Percentiles rank a stretch among this genome's conserved stretches.
Evolutionary conservation across 2,329 filamentous ascomycete genomes (phyloP).

Genomic region (Tricladium varicosporioides): DNA sequence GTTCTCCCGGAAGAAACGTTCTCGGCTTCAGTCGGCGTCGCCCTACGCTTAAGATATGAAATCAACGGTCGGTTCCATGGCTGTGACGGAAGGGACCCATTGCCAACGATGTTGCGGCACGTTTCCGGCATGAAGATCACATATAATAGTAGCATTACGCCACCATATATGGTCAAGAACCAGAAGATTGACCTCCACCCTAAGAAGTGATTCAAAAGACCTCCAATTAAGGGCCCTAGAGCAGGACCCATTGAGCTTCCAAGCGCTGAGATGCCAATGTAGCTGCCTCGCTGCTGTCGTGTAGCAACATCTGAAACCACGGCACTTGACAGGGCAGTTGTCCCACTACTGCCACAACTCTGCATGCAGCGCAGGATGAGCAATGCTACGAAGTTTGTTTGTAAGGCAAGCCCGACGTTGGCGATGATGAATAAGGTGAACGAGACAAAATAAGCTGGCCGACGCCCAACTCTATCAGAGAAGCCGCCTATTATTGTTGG

Average conservation of each 20-base stretch:
- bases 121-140: slow-evolving; percentile 46
- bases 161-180: slow-evolving; percentile 34
- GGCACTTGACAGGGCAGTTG: slow-evolving; percentile 55
- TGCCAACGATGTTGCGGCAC: slow-evolving; percentile 36
- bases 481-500: slow-evolving; percentile 54
- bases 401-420: slow-evolving; percentile 52
- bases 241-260: slow-evolving; percentile 27
- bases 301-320: slow-evolving; percentile 64
- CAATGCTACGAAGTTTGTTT: slow-evolving; percentile 47
- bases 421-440: slow-evolving; percentile 54
- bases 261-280: slow-evolving; percentile 57
- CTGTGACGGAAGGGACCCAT: slow-evolving; percentile 31
- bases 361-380: slow-evolving; percentile 56
- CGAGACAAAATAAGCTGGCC: slow-evolving; percentile 51
- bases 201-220: slow-evolving; percentile 31
- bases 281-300: slow-evolving; percentile 58
- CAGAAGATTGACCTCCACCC: slow-evolving; percentile 39
- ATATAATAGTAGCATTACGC: slow-evolving; percentile 36
- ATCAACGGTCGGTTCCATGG: slow-evolving; percentile 7
- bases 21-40: neutral
- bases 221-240: slow-evolving; percentile 34
- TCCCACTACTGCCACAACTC: slow-evolving; percentile 57
- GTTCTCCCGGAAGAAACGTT: neutral
- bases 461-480: slow-evolving; percentile 52
- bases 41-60: neutral